Base-by-base conservation (phyloP, 257 asterid species). In the Buddleja alternifolia region DNA sequence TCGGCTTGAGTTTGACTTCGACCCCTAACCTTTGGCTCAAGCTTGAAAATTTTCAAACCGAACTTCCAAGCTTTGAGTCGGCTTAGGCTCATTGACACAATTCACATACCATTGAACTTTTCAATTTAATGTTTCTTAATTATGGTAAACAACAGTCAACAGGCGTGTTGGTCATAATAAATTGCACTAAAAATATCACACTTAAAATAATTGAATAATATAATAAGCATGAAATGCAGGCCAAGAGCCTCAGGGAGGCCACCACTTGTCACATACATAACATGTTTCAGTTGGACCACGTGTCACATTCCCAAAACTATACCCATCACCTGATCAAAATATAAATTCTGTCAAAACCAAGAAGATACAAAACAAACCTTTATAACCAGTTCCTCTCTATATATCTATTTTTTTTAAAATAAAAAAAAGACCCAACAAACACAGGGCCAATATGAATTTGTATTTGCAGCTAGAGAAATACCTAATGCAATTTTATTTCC, bases 301-400 rank as follows among this genome's bases (percentile, higher is more conserved):
- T 15, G 46, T 46, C 56, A 63, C 10, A 24, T 1, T 8, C 8
- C 8, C 34, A 24, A 10, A 34, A 14, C 0, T 12, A 29, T 29
- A 44, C n/a, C 3, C 9, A 14, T 11, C 7, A 8, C 20, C 59
- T 20, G 36, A 21, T 11, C 10, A 16, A 54, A 54, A 58, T 20
- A 4, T 23, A 39, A 54, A 4, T 25, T 21, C 58, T 17, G 15
- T 9, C 14, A 48, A 29, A 19, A 60, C 34, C 10, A 14, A 11
- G 66, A 21, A 60, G 12, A 41, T 42, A 16, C 8, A 15, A 40
- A 61, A 59, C 41, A 34, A 25, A 59, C 32, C 12, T n/a, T 16
- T 8, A 60, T 11, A 42, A 23, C 48, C 58, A 45, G 50, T 50
- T 36, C 50, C 16, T 66, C 44, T 67, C 36, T 54, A 36, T 67